Evolutionary conservation across 768 basidiomycete species (phyloP), one percentile per base, ranked within the genome.

Genomic region (Lyophyllum shimeji): DNA sequence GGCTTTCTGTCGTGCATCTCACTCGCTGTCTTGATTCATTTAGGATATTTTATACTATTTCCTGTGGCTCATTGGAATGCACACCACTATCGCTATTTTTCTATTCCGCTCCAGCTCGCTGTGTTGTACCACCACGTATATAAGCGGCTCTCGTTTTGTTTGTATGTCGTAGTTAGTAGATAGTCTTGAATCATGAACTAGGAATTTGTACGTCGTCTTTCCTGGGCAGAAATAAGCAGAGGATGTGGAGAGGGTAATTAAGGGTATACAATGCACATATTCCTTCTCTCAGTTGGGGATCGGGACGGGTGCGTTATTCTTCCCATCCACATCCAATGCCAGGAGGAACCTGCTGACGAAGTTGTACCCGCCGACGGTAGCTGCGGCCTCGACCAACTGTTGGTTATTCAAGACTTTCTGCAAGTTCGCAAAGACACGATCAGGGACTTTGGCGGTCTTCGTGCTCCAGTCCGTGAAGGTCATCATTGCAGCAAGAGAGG

Each of bases 261-360:
- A n/a, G n/a, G n/a, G n/a, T 4, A 29, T 9, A 29, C 9, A 29
- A 29, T 29, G 21, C 44, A 25, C 2, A 42, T 5, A 5, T 40
- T 40, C 17, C n/a, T 9, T 9, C 43, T 45, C n/a, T 61, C 49
- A 68, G 17, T 21, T 52, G 2, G 65, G 66, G 39, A 64, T 59
- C 1, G 67, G 70, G 9, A 71, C 65, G 12, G 65, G 59, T 15
- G 65, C 65, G 23, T 63, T 57, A 57, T 66, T 67, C 52, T 66
- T 63, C n/a, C 59, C 69, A 56, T 70, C 65, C 21, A 69, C 65
- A 39, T 70, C 52, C 39, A 70, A 53, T 3, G 67, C 63, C 17
- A 67, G 59, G 18, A 67, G 57, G 47, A 71, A 67, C 39, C 70
- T 58, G 49, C 68, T 69, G 37, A 71, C 69, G 25, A 70, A 64